Percentiles rank a stretch among this genome's conserved stretches.
Conservation (phyloP, 2,329 filamentous ascomycete species). For the Aspergillus melleus region DNA sequence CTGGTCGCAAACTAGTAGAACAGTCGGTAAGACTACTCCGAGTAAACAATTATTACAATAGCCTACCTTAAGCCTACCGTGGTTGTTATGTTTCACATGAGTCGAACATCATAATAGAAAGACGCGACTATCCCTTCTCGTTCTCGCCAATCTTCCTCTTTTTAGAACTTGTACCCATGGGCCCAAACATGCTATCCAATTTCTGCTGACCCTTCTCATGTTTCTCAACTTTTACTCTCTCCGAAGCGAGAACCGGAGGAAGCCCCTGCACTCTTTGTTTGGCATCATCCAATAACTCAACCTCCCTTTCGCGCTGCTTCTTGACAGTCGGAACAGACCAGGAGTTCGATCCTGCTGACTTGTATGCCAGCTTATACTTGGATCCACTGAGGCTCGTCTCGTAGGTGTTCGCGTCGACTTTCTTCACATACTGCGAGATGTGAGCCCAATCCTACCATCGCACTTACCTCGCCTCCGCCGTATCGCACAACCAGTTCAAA, state of each 20-base stretch:
- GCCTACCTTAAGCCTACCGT: not conserved
- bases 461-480: not conserved
- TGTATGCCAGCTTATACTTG: slow-evolving; percentile 40
- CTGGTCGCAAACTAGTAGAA: not conserved
- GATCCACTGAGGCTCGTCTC: slow-evolving; percentile 34
- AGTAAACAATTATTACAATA: not conserved
- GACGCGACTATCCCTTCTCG: not conserved
- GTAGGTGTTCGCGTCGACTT: slow-evolving; percentile 39
- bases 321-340: slow-evolving; percentile 39
- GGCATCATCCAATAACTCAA: slow-evolving; percentile 36
- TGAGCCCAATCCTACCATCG: not conserved
- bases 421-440: slow-evolving; percentile 31
- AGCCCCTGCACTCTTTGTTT: slow-evolving; percentile 32
- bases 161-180: slow-evolving; percentile 18
- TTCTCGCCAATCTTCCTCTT: slow-evolving; percentile 20
- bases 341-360: slow-evolving; percentile 25
- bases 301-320: slow-evolving; percentile 34
- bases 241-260: slow-evolving; percentile 32
- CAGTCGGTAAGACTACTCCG: not conserved
- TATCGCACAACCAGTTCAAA: not conserved
- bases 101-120: not conserved
- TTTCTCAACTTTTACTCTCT: slow-evolving; percentile 34
- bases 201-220: slow-evolving; percentile 34
- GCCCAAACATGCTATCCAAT: slow-evolving; percentile 31
- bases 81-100: not conserved